phyloP scores from a whole-genome alignment of 768 basidiomycete species.

The Vararia minispora region DNA sequence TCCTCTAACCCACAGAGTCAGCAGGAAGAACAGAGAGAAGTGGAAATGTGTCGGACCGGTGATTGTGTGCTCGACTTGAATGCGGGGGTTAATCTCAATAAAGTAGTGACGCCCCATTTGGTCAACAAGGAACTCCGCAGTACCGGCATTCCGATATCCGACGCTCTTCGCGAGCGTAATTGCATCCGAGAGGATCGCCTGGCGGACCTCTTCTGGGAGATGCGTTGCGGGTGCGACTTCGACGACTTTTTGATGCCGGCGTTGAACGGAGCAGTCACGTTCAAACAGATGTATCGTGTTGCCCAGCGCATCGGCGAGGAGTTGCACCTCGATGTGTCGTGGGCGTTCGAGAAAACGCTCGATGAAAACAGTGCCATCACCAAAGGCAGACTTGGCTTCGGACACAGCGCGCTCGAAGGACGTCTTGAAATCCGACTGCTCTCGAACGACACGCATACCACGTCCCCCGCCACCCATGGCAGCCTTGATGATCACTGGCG shows the following conservation, averaged over 20 bases:
- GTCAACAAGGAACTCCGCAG: conserved; percentile 97
- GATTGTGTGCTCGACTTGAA: conserved; percentile 99
- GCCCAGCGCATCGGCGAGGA: conserved; percentile 83
- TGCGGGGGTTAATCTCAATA: conserved; percentile 99
- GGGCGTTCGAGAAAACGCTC: conserved; percentile 96
- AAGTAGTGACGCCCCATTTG: conserved; percentile 96
- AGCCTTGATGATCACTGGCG: conserved; percentile 93
- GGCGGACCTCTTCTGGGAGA: conserved; percentile 81
- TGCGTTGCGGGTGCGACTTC: conserved; percentile 97
- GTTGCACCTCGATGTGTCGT: conserved; percentile 94
- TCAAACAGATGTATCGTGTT: conserved; percentile 98
- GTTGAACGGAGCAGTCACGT: conserved; percentile 97
- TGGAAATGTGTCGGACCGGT: conserved; percentile 48
- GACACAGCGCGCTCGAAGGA: conserved; percentile 87
- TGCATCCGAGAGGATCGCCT: conserved; percentile 81
- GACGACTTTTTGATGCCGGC: conserved; percentile 97
- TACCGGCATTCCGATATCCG: conserved; percentile 93
- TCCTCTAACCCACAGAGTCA: conserved; percentile 53
- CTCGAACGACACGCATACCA: conserved; percentile 97
- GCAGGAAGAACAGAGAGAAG: conserved; percentile 1
- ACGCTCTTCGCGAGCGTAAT: conserved; percentile 93
- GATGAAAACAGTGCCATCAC: conserved; percentile 98
- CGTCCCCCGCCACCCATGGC: conserved; percentile 98
- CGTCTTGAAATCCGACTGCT: conserved; percentile 82
- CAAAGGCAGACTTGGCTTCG: conserved; percentile 95